A percentile compares a stretch with the other conserved stretches of the same genome.
Conservation (phyloP, 352 stramenopile genomes). For the Peronospora destructor region DNA sequence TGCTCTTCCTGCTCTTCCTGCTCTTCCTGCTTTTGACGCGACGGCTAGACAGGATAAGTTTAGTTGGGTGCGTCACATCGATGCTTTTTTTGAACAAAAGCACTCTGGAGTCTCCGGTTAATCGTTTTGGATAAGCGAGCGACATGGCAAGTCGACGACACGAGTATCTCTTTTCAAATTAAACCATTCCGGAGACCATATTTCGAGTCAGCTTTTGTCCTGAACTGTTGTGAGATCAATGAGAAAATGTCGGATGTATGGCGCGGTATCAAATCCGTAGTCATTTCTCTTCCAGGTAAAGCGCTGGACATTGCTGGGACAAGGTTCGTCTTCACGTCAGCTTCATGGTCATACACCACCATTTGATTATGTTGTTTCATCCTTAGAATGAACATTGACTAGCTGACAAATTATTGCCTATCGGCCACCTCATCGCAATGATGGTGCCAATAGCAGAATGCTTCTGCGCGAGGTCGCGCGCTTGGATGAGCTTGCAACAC, state of each 20-base stretch:
- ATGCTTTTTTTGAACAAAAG: too few species aligned
- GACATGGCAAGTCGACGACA: too few species aligned
- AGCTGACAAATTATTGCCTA: slow-evolving; percentile 24
- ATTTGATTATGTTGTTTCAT: slow-evolving; percentile 2
- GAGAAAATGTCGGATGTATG: neutral
- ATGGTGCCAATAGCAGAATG: slow-evolving; percentile 9
- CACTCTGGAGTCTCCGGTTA: too few species aligned
- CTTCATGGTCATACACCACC: slow-evolving; percentile 12
- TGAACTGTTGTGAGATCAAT: too few species aligned
- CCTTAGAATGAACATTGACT: slow-evolving; percentile 7
- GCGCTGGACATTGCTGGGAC: neutral
- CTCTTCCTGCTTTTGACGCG: slow-evolving; percentile 12
- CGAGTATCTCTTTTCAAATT: too few species aligned
- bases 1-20: slow-evolving; percentile 12
- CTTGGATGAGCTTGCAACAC: slow-evolving; percentile 13
- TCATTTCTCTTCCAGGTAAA: too few species aligned
- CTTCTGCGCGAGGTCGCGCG: slow-evolving; percentile 19
- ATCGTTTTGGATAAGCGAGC: too few species aligned
- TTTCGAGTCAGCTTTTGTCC: too few species aligned
- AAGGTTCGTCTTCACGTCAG: slow-evolving; percentile 11
- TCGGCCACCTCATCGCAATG: slow-evolving; percentile 16
- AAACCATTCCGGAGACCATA: too few species aligned
- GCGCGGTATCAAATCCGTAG: neutral
- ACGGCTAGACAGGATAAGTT: neutral
- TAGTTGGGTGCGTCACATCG: too few species aligned